phyloP scores from a whole-genome alignment of 1,139 yeast species.

The Debaryomyces sp. region DNA sequence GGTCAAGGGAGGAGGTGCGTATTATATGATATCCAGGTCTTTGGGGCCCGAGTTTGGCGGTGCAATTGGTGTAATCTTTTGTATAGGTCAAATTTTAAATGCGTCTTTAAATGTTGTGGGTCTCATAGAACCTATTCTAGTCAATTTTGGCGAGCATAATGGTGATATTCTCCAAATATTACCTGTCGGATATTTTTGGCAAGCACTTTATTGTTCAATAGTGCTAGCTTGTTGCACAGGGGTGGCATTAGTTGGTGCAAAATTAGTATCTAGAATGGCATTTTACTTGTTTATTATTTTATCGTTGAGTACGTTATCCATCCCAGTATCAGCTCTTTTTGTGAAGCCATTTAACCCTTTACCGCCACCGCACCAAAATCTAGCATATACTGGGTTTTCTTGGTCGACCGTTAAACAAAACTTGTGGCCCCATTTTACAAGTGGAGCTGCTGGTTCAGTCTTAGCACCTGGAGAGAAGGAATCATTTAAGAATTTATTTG shows the following conservation, averaged over 20 bases:
- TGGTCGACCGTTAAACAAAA: conserved; percentile 68
- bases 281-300: conserved; percentile 70
- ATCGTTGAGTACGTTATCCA: conserved; percentile 72
- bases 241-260: conserved; percentile 81
- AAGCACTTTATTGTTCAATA: conserved; percentile 62
- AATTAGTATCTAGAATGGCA: conserved; percentile 83
- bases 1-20: conserved; percentile 84
- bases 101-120: conserved; percentile 82
- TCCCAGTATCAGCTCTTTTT: conserved; percentile 75
- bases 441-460: conserved; percentile 91
- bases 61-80: conserved; percentile 76
- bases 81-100: conserved; percentile 74
- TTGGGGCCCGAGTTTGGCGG: conserved; percentile 87
- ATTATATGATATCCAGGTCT: conserved; percentile 78
- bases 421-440: conserved; percentile 75
- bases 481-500: conserved; percentile 82
- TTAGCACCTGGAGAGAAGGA: conserved; percentile 57
- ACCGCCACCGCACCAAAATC: conserved; percentile 46
- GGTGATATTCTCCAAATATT: conserved; percentile 59
- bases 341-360: conserved; percentile 56
- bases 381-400: conserved; percentile 71
- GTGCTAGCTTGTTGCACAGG: conserved; percentile 73
- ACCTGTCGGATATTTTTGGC: conserved; percentile 59
- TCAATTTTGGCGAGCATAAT: conserved; percentile 58
- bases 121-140: conserved; percentile 70